Conservation (phyloP, 441 rosid species). For the Viola pubescens region DNA sequence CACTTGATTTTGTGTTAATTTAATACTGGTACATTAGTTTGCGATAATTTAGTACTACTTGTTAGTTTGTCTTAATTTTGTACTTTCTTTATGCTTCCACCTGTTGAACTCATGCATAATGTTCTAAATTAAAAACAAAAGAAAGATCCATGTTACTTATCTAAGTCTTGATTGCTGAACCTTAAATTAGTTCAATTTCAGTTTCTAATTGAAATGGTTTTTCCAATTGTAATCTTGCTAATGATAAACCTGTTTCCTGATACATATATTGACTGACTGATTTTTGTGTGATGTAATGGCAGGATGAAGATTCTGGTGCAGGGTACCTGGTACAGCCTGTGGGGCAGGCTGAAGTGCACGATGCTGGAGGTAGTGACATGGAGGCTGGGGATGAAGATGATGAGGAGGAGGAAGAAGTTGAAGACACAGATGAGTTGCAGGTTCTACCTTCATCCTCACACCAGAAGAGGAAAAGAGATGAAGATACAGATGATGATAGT, state of each 20-base stretch:
- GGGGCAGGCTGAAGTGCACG: conserved; percentile 39
- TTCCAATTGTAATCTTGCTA: not conserved
- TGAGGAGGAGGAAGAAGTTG: conserved; percentile 50
- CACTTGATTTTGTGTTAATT: too few species aligned
- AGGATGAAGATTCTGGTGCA: conserved; percentile 56
- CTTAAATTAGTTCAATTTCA: not conserved
- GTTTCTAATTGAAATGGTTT: not conserved
- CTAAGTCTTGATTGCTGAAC: too few species aligned
- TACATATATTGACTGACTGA: too few species aligned
- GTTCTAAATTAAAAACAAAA: too few species aligned
- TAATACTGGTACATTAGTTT: too few species aligned
- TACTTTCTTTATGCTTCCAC: too few species aligned
- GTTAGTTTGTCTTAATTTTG: too few species aligned
- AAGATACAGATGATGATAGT: conserved; percentile 21
- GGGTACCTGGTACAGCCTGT: conserved; percentile 62
- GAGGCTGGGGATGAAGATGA: conserved; percentile 39
- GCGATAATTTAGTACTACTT: too few species aligned
- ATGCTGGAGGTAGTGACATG: conserved; percentile 35
- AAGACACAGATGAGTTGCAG: conserved; percentile 35
- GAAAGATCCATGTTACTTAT: too few species aligned
- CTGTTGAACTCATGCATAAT: too few species aligned
- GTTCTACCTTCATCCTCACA: conserved; percentile 34
- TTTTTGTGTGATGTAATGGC: conserved; percentile 17
- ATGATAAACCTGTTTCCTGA: not conserved
- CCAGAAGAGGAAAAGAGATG: conserved; percentile 46